Percentiles rank a stretch among this genome's conserved stretches.
These are phyloP conservation scores for Calonectria leucothoes DNA, from an alignment of 2,329 filamentous ascomycete genomes.

Conservation along the genomic window DNA sequence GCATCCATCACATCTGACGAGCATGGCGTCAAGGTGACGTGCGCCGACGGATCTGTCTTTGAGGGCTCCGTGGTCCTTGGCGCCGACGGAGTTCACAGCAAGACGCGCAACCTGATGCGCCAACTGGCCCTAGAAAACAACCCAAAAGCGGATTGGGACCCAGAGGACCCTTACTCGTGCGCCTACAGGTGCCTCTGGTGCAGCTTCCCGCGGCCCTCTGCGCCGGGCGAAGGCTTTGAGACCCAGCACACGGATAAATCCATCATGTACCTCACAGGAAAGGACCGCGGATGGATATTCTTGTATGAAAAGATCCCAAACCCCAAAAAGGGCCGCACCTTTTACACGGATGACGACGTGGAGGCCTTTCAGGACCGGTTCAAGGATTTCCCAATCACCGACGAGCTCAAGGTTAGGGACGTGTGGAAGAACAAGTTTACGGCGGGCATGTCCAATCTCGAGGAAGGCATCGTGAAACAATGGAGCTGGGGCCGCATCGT, in stretches of 20 bases:
- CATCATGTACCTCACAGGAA: not conserved
- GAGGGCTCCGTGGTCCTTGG: slow-evolving; percentile 30
- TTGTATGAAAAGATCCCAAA: not conserved
- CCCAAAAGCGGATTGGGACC: not conserved
- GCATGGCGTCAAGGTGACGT: slow-evolving; percentile 21
- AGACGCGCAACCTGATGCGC: slow-evolving; percentile 12
- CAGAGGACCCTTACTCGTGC: not conserved
- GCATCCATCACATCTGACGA: not conserved
- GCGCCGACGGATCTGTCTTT: slow-evolving; percentile 24
- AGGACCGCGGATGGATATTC: not conserved
- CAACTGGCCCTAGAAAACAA: not conserved
- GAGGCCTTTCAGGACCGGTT: not conserved
- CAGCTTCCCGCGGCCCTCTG: not conserved
- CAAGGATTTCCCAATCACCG: not conserved
- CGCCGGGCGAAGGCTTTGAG: not conserved
- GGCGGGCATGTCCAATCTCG: slow-evolving; percentile 10
- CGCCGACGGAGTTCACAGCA: slow-evolving; percentile 34
- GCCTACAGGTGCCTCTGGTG: not conserved
- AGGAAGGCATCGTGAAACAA: slow-evolving; percentile 28
- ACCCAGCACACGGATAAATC: not conserved
- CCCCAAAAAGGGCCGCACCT: not conserved
- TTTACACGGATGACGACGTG: not conserved
- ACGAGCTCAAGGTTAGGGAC: not conserved
- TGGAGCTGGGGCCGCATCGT: slow-evolving; percentile 32
- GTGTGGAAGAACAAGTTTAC: not conserved